phyloP scores from a whole-genome alignment of 805 yeast species.

The Starmerella tilneyi region DNA sequence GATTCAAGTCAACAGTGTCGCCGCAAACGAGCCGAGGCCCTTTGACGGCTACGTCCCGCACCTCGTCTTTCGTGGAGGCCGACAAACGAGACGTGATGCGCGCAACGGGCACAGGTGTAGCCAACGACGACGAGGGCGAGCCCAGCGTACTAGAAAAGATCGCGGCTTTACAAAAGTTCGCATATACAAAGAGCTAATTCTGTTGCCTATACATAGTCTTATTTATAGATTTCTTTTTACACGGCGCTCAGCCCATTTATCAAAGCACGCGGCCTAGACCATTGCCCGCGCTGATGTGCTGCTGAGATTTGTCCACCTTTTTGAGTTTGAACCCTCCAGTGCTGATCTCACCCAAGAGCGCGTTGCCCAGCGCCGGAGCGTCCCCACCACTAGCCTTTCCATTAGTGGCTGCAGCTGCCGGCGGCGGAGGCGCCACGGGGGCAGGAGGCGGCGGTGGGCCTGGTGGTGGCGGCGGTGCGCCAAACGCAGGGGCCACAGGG shows the following conservation, averaged over 20 bases:
- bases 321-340: slow-evolving; percentile 27
- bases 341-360: slow-evolving; percentile 31
- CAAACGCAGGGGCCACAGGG: no score
- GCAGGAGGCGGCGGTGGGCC: slow-evolving; percentile 27
- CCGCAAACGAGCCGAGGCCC: not conserved
- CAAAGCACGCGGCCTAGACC: slow-evolving; percentile 29
- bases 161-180: not conserved
- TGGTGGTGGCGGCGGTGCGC: slow-evolving; percentile 27
- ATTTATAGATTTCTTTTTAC: slow-evolving; percentile 7
- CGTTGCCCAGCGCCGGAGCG: slow-evolving; percentile 24
- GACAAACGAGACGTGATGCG: no score
- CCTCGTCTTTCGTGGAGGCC: no score
- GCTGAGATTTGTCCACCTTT: slow-evolving; percentile 28
- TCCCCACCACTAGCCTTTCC: slow-evolving; percentile 33
- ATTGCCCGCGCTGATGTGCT: slow-evolving; percentile 23
- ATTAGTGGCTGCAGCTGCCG: slow-evolving; percentile 37
- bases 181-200: not conserved
- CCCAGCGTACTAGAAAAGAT: not conserved
- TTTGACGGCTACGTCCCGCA: not conserved
- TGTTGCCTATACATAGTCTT: not conserved
- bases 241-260: no score
- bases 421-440: slow-evolving; percentile 30
- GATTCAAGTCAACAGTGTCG: not conserved
- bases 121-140: not conserved
- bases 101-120: not conserved